A percentile compares a stretch with the other conserved stretches of the same genome.
phyloP scores from a whole-genome alignment of 352 stramenopile genomes.

The Halophytophthora polymorphica region DNA sequence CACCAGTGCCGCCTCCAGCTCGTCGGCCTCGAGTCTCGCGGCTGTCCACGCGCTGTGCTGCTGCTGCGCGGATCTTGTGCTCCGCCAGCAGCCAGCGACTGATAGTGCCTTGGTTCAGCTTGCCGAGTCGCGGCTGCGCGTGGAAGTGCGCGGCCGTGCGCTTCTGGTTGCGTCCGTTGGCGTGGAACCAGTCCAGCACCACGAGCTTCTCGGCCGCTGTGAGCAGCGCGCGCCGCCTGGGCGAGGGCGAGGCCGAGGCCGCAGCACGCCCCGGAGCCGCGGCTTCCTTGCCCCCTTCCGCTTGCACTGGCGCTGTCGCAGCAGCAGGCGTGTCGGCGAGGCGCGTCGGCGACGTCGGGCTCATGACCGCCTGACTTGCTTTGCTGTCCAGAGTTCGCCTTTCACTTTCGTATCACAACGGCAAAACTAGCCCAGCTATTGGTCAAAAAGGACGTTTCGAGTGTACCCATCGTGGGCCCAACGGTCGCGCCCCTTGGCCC shows the following conservation, averaged over 20 bases:
- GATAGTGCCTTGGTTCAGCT: slow-evolving; percentile 21
- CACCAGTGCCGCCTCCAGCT: not conserved
- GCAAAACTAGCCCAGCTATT: too few relatives aligned
- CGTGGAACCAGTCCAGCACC: slow-evolving; percentile 14
- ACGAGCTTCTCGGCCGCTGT: slow-evolving; percentile 4
- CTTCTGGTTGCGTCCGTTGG: slow-evolving; percentile 14
- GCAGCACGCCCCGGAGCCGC: too few relatives aligned
- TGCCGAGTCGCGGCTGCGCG: slow-evolving; percentile 5
- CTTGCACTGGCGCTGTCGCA: too few relatives aligned
- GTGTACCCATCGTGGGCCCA: slow-evolving; percentile 10
- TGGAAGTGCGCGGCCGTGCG: slow-evolving; percentile 10
- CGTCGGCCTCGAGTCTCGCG: too few relatives aligned
- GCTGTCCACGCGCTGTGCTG: not conserved
- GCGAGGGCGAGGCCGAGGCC: too few relatives aligned
- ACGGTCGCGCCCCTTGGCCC: not conserved
- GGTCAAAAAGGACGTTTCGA: too few relatives aligned
- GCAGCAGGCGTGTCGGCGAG: too few relatives aligned
- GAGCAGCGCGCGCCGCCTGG: not conserved
- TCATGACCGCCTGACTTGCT: too few relatives aligned
- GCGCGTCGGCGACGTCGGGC: too few relatives aligned
- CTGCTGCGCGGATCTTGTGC: slow-evolving; percentile 10
- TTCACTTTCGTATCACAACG: too few relatives aligned
- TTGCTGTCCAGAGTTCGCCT: too few relatives aligned
- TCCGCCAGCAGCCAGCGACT: slow-evolving; percentile 19
- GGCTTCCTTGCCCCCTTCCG: too few relatives aligned